Conservation (phyloP, 768 basidiomycete genomes). For the Lyophyllum shimeji region DNA sequence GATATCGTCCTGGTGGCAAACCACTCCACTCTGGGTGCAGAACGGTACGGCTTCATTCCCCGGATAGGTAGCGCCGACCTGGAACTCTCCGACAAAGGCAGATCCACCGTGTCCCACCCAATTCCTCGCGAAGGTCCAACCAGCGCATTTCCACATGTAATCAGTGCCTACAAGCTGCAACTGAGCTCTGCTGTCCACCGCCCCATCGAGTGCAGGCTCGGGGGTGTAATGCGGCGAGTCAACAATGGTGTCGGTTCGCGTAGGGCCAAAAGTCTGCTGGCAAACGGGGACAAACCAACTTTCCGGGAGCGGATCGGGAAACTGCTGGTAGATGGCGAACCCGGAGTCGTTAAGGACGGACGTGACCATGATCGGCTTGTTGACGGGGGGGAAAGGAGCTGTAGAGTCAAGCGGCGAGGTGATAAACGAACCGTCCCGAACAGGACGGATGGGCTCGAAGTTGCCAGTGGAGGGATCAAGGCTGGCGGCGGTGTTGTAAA, state of each 20-base stretch:
- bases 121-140: slow-evolving; percentile 67
- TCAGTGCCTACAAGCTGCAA: slow-evolving; percentile 66
- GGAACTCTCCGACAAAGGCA: slow-evolving; percentile 67
- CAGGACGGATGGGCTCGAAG: slow-evolving; percentile 63
- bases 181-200: slow-evolving; percentile 53
- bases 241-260: slow-evolving; percentile 42
- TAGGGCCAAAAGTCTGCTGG: slow-evolving; percentile 42
- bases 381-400: slow-evolving; percentile 54
- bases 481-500: slow-evolving; percentile 38
- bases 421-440: slow-evolving; percentile 67
- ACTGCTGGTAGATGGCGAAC: slow-evolving; percentile 49
- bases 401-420: slow-evolving; percentile 65
- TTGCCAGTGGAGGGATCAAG: slow-evolving; percentile 55
- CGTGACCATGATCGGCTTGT: slow-evolving; percentile 70
- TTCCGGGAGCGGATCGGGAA: slow-evolving; percentile 37
- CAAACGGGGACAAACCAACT: slow-evolving; percentile 39
- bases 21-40: slow-evolving; percentile 54
- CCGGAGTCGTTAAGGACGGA: slow-evolving; percentile 75
- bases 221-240: slow-evolving; percentile 48
- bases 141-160: slow-evolving; percentile 66
- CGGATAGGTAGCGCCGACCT: slow-evolving; percentile 70
- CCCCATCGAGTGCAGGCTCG: slow-evolving; percentile 23
- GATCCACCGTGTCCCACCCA: slow-evolving; percentile 66
- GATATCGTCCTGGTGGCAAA: slow-evolving; percentile 86
- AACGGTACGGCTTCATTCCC: slow-evolving; percentile 55